Conservation (phyloP, 1,284 basidiomycete genomes). For the Cystobasidium slooffiae region DNA sequence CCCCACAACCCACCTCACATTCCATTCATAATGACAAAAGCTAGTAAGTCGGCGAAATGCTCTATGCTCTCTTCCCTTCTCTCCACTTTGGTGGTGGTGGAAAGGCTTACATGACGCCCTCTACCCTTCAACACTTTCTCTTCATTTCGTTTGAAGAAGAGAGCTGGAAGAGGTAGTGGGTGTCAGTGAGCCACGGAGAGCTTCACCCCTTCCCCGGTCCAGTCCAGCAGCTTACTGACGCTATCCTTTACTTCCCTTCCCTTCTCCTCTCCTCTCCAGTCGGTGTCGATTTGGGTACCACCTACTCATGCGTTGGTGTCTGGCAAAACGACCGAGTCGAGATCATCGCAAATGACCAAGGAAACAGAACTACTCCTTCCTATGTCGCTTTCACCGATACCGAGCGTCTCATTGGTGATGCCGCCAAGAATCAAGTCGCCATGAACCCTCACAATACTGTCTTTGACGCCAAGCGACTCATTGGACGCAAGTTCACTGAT, state of each 20-base stretch:
- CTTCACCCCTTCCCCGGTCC: not conserved
- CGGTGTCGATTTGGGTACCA: slow-evolving; percentile 59
- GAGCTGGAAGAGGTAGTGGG: not conserved
- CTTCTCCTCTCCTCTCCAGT: slow-evolving; percentile 4
- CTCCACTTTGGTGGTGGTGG: not conserved
- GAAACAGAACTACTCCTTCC: slow-evolving; percentile 93
- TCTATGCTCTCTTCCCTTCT: not conserved
- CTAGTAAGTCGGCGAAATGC: slow-evolving; percentile 20
- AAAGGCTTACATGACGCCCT: slow-evolving; percentile 16
- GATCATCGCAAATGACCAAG: slow-evolving; percentile 89
- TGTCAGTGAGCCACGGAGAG: not conserved
- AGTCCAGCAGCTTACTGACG: not conserved
- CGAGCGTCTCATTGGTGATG: slow-evolving; percentile 93
- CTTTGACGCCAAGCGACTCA: slow-evolving; percentile 88
- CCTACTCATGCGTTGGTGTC: slow-evolving; percentile 79
- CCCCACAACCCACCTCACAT: not conserved
- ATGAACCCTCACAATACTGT: slow-evolving; percentile 71
- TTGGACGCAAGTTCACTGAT: slow-evolving; percentile 83
- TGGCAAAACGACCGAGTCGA: slow-evolving; percentile 99
- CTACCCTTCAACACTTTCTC: not conserved
- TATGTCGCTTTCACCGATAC: slow-evolving; percentile 84
- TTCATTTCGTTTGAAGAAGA: not conserved
- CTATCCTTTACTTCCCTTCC: not conserved
- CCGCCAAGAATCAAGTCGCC: slow-evolving; percentile 73
- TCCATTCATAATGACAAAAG: slow-evolving; percentile 38